Conservation (phyloP, 2,329 filamentous ascomycete species). For the Paecilomyces sp. region DNA sequence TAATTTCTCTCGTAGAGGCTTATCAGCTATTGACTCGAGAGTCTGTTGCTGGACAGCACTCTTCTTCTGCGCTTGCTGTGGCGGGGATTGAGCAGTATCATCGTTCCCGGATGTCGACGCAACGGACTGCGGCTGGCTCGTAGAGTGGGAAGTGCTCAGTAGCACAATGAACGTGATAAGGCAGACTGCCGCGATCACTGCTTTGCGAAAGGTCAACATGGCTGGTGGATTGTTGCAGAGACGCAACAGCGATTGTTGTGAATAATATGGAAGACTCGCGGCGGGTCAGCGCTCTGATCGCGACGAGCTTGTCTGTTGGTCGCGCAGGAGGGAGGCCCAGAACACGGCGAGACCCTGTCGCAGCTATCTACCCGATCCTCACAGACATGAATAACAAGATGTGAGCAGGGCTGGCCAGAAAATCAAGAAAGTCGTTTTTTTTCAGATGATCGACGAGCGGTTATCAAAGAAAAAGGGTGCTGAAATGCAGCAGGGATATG, state of each 20-base stretch:
- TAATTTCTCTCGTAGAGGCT: conserved; percentile 71
- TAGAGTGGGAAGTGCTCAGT: conserved; percentile 54
- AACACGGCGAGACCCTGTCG: background rate
- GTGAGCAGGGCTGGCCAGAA: background rate
- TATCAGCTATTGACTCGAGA: conserved; percentile 62
- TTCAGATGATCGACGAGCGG: background rate
- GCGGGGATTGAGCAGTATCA: conserved; percentile 1
- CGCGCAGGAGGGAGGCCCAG: background rate
- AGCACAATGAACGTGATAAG: conserved; percentile 64
- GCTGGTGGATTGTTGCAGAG: conserved; percentile 7
- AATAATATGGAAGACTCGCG: background rate
- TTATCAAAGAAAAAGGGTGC: background rate
- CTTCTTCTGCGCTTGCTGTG: conserved; percentile 31
- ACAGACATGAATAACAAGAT: background rate
- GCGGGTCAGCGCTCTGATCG: background rate
- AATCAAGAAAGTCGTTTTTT: background rate
- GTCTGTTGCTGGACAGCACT: conserved; percentile 48
- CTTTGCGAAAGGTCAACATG: conserved; percentile 76
- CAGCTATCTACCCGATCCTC: background rate
- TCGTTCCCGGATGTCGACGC: conserved; percentile 4
- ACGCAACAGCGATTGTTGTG: background rate
- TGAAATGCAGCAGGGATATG: background rate
- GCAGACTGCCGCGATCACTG: conserved; percentile 62
- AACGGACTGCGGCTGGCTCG: conserved; percentile 38
- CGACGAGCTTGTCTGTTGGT: conserved; percentile 9